phyloP scores from a whole-genome alignment of 2,329 filamentous ascomycete genomes.

The Trichoderma polysporum region DNA sequence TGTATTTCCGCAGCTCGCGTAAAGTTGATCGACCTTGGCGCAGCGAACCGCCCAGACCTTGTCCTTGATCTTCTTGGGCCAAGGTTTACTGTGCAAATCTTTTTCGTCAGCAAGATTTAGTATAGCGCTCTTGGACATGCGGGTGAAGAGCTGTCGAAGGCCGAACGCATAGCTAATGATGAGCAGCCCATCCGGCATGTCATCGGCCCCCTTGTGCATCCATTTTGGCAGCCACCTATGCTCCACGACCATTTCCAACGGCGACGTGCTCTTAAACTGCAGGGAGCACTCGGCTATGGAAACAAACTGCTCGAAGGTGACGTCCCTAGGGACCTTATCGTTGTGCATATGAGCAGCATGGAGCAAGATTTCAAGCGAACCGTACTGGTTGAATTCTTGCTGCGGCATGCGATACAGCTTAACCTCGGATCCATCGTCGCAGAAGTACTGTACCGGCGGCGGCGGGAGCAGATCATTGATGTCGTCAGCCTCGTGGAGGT shows the following conservation, averaged over 20 bases:
- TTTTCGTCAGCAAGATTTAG: slow-evolving; percentile 45
- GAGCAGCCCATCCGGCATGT: slow-evolving; percentile 50
- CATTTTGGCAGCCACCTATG: slow-evolving; percentile 53
- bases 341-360: slow-evolving; percentile 54
- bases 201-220: slow-evolving; percentile 48
- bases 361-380: slow-evolving; percentile 47
- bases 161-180: slow-evolving; percentile 56
- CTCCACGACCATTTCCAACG: slow-evolving; percentile 51
- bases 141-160: slow-evolving; percentile 47
- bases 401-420: slow-evolving; percentile 55
- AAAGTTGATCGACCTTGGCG: slow-evolving; percentile 52
- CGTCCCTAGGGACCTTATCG: slow-evolving; percentile 45
- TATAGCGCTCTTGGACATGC: slow-evolving; percentile 50
- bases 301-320: slow-evolving; percentile 51
- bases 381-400: slow-evolving; percentile 43
- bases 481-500: slow-evolving; percentile 39
- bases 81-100: slow-evolving; percentile 44
- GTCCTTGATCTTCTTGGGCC: slow-evolving; percentile 49
- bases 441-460: slow-evolving; percentile 38
- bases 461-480: slow-evolving; percentile 38
- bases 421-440: slow-evolving; percentile 45
- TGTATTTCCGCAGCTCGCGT: slow-evolving; percentile 44
- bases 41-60: slow-evolving; percentile 49
- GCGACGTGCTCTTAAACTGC: slow-evolving; percentile 51
- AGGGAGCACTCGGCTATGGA: slow-evolving; percentile 52